Base-by-base conservation (phyloP, 1,139 yeast species). In the Hyphopichia fennica region DNA sequence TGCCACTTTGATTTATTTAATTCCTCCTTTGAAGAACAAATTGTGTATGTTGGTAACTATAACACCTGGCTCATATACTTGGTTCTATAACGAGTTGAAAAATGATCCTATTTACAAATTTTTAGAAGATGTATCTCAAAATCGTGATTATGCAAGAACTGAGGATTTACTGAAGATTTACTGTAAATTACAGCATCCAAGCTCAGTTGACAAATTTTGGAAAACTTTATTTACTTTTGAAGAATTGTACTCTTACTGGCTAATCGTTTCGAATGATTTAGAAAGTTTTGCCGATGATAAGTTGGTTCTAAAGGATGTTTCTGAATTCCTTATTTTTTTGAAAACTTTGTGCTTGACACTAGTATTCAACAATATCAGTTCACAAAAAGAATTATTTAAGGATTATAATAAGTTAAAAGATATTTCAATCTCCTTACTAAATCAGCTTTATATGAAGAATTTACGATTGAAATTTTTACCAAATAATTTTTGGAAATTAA, bases 371-470 rank as follows among this genome's bases (percentile, higher is more conserved):
- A 41, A 45, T 5, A 10, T n/a, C n/a, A n/a, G 10, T 6, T 17
- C 23, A n/a, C 44, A 46, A 19, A 29, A 39, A 23, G 15, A 41
- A 2, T 45, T 50, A 11, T 49, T 46, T 35, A 45, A 42, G 10
- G 58, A 58, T 18, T 56, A 54, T 41, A 54, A 50, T 2, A 57
- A 60, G 5, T 51, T 78, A 28, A 64, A 71, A 37, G 56, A 57
- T 7, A 58, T 68, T 1, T 68, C 86, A 0, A 59, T 84, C 16
- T 65, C 75, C 10, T 72, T 88, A 13, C 61, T 88, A 43, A 80
- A 84, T 42, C 93, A 87, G 55, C 61, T 90, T 1, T 84, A 88
- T 57, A 57, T 79, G 39, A 78, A 89, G 44, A 89, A 89, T 54
- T 70, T 87, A 11, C 71, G 96, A 41, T 62, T 87, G 41, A 65